Base-by-base conservation (phyloP, 345 rosid genomes). In the Erucastrum elatum region DNA sequence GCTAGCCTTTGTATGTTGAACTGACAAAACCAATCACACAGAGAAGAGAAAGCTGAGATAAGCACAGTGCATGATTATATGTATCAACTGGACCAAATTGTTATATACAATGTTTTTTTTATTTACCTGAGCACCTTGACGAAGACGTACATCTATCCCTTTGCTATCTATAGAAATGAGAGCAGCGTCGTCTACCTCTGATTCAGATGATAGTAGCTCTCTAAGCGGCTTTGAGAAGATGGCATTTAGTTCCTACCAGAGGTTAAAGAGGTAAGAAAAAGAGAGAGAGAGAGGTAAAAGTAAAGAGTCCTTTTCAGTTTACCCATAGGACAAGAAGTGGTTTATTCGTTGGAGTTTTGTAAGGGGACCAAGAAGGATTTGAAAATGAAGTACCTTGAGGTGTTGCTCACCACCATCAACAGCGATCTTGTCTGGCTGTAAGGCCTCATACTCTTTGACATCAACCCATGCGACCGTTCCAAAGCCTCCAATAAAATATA, bases 401-500 rank as follows among this genome's bases (percentile, higher is more conserved):
- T 88, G 85, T 66, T 89, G 90, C 84, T 93, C 97, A 17, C 91
- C 99, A 30, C 98, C 99, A 75, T 93, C 89, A 39, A 90, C 94
- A 37, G 99, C 98, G 73, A 95, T 95, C 81, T 87, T 95, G 81
- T 95, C 99, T 10, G 99, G 99, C 33, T 84, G 83, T 81, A 93
- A 80, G 37, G 87, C 82, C 77, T 93, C 93, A 4, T 90, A 93
- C 86, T 95, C 98, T 83, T 85, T 86, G 46, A 93, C 94, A 87
- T 93, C 90, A 25, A 95, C 94, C 99, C 99, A 95, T 49, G 97
- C 99, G 78, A 95, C 96, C 1, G 99, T 93, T 64, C 99, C 99
- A 81, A 95, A 95, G 73, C 99, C 99, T 82, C 99, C 99, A 58
- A 95, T 91, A 83, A 95, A 95, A 81, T 93, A 95, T 80, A 95